Conservation (phyloP, 2,329 filamentous ascomycete genomes). For the Hypoxylon sp. region DNA sequence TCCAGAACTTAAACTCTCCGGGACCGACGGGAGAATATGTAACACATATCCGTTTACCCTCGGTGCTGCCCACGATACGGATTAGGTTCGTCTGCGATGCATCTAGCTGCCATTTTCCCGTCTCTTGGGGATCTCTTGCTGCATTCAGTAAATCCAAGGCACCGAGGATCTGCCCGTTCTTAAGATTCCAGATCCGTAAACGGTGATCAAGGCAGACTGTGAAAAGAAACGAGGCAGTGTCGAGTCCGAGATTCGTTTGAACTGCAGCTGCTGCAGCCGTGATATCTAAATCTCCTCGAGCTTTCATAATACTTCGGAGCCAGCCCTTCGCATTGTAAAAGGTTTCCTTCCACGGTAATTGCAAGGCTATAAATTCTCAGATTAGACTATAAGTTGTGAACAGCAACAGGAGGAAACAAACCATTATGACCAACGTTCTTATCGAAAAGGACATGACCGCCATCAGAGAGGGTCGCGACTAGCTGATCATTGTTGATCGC, state of each 20-base stretch:
- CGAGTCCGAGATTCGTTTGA: slow-evolving; percentile 64
- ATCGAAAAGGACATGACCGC: slow-evolving; percentile 78
- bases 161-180: slow-evolving; percentile 81
- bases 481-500: slow-evolving; percentile 80
- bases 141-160: slow-evolving; percentile 83
- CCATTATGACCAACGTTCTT: slow-evolving; percentile 65
- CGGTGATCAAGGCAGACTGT: slow-evolving; percentile 91
- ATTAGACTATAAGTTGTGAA: slow-evolving; percentile 36
- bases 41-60: slow-evolving; percentile 71
- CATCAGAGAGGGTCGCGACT: slow-evolving; percentile 84
- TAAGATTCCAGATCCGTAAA: slow-evolving; percentile 88
- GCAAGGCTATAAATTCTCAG: slow-evolving; percentile 45
- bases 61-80: slow-evolving; percentile 72
- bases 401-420: slow-evolving; percentile 51
- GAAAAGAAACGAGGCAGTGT: slow-evolving; percentile 70
- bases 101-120: slow-evolving; percentile 81
- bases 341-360: slow-evolving; percentile 74
- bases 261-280: slow-evolving; percentile 75
- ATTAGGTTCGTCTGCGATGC: slow-evolving; percentile 83
- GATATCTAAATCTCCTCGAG: slow-evolving; percentile 73
- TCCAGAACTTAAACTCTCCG: slow-evolving; percentile 96
- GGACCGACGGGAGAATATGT: slow-evolving; percentile 90
- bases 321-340: slow-evolving; percentile 81
- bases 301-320: slow-evolving; percentile 74
- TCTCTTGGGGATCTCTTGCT: slow-evolving; percentile 74